Evolutionary conservation across 495 filamentous ascomycete species (phyloP).

Genomic region (Neurospora terricola): DNA sequence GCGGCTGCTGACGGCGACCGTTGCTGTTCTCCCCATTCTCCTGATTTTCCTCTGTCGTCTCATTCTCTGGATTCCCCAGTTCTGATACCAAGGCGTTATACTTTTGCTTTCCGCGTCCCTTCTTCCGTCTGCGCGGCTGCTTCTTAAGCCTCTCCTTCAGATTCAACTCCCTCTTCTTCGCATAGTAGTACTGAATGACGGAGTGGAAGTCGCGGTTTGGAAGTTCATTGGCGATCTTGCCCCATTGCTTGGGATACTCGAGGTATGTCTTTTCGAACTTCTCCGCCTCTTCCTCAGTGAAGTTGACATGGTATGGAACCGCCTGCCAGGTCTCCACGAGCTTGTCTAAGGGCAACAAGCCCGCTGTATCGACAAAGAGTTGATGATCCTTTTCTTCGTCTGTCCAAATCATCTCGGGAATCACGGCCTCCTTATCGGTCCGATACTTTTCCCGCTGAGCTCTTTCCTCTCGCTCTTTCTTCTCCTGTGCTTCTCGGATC

Average conservation of each 20-base stretch:
- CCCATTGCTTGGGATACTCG: constrained; percentile 82
- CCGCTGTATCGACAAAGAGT: constrained; percentile 64
- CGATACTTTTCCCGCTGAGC: constrained; percentile 65
- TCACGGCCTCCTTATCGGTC: constrained; percentile 70
- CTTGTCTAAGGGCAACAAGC: constrained; percentile 53
- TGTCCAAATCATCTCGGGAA: constrained; percentile 66
- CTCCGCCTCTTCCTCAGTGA: constrained; percentile 67
- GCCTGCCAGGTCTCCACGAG: constrained; percentile 65
- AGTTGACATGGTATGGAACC: constrained; percentile 69
- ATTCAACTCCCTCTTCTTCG: constrained; percentile 76
- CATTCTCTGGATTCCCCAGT: constrained; percentile 50
- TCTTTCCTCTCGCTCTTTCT: constrained; percentile 56
- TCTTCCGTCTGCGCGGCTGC: constrained; percentile 54
- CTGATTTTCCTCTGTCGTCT: constrained; percentile 37
- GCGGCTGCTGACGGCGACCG: constrained; percentile 33
- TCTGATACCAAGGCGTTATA: constrained; percentile 70
- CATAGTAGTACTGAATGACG: constrained; percentile 92
- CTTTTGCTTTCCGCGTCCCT: constrained; percentile 50
- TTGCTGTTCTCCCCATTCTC: constrained; percentile 43
- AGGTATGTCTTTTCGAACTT: constrained; percentile 72
- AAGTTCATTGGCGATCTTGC: constrained; percentile 69
- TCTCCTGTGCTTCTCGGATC: constrained; percentile 63
- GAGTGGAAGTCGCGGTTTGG: constrained; percentile 67
- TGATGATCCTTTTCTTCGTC: constrained; percentile 36
- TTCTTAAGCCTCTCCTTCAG: constrained; percentile 79